Base-by-base conservation (phyloP, 345 rosid species). In the Firmiana major region DNA sequence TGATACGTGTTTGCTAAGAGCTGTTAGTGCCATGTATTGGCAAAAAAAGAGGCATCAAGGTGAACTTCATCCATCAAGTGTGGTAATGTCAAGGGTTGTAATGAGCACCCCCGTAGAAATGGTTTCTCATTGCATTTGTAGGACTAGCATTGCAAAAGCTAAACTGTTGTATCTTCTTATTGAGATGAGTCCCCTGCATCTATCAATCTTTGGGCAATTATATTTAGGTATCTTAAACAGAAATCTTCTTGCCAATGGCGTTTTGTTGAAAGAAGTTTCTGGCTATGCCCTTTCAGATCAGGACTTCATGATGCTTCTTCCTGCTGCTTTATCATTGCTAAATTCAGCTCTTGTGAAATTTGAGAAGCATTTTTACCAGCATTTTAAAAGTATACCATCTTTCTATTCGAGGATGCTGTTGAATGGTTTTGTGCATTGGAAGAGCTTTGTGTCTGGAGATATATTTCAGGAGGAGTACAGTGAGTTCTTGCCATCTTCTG, bases 131-230 rank as follows among this genome's bases (percentile, higher is more conserved):
- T 93, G 93, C 84, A 78, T 89, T 73, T 78, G 75, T 73, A 78
- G 48, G 74, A 79, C 80, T 62, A 90, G 74, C 83, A 78, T 74
- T 82, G 84, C 85, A 40, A 93, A 84, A 84, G 93, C 97, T 80
- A 87, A 86, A 79, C 77, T 88, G 49, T 71, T 95, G 86, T 81
- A 75, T 86, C 86, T 87, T 80, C 87, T 95, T 78, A 85, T 82
- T 76, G 95, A 93, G 86, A 82, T 88, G 82, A 90, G 93, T 78
- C 89, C 97, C 59, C 63, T 88, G 83, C 97, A 90, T 85, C 75
- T 85, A 68, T 86, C 93, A 53, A 80, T 86, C 75, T 92, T 91
- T 86, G 98, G 97, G 75, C 74, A 84, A 79, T 75, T 82, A 49
- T 82, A 89, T 75, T 75, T 46, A 59, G 78, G 86, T 74, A 79